Conservation (phyloP, 2,329 filamentous ascomycete genomes). For the Talaromyces sp. region DNA sequence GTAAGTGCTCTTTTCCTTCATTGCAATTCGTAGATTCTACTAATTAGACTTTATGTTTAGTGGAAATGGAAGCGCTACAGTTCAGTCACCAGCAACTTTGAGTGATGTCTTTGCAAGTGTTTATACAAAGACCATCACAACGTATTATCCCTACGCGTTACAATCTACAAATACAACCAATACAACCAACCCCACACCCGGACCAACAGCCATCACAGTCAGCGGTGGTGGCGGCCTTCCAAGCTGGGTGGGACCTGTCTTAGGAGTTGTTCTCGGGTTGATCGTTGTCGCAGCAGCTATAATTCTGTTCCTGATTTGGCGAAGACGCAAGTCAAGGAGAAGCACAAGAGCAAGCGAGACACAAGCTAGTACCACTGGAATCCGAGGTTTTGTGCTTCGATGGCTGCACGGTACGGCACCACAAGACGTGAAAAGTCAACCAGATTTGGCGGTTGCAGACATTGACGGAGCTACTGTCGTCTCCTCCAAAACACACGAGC, state of each 20-base stretch:
- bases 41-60: constrained; percentile 23
- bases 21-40: not conserved
- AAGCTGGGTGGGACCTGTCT: constrained; percentile 16
- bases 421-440: constrained; percentile 11
- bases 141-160: constrained; percentile 57
- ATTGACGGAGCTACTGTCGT: constrained; percentile 13
- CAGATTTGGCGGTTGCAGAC: constrained; percentile 3
- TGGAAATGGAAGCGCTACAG: constrained; percentile 32
- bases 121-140: constrained; percentile 55
- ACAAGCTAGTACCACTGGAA: constrained; percentile 3
- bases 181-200: constrained; percentile 5
- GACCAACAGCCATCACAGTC: constrained; percentile 7
- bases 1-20: constrained; percentile 23
- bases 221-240: constrained; percentile 12
- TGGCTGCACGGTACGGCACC: constrained; percentile 14
- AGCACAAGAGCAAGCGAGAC: constrained; percentile 10
- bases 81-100: constrained; percentile 36
- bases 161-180: constrained; percentile 10
- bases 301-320: constrained; percentile 17
- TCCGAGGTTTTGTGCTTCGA: constrained; percentile 15
- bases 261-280: constrained; percentile 18
- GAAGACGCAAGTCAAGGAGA: constrained; percentile 2
- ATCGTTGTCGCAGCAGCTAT: constrained; percentile 13
- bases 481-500: constrained; percentile 8
- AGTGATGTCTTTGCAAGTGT: constrained; percentile 51